Evolutionary conservation across 495 filamentous ascomycete genomes (phyloP).

Genomic region (Talaromyces adpressus): DNA sequence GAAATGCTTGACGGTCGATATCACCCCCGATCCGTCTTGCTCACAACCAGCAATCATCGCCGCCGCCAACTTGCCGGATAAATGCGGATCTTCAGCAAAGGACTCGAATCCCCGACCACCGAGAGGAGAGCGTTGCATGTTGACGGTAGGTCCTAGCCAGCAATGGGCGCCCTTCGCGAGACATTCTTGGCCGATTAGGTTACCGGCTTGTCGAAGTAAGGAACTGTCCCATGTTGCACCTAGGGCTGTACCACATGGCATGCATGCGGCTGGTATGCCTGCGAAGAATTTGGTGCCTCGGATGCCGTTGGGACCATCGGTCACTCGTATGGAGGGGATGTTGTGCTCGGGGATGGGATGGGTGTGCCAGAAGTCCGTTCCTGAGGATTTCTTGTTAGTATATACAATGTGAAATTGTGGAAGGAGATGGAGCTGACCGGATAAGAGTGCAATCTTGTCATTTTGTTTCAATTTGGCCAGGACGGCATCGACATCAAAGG

Average conservation of each 20-base stretch:
- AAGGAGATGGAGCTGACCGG: conserved; percentile 12
- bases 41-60: conserved; percentile 57
- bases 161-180: conserved; percentile 57
- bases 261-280: conserved; percentile 50
- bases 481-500: conserved; percentile 25
- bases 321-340: conserved; percentile 55
- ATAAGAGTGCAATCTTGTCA: conserved; percentile 26
- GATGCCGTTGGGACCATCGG: conserved; percentile 63
- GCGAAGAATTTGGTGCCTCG: conserved; percentile 58
- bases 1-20: conserved; percentile 64
- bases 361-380: conserved; percentile 64
- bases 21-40: conserved; percentile 42
- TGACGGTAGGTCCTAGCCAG: conserved; percentile 64
- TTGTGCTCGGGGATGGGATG: conserved; percentile 54
- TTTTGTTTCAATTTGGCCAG: conserved; percentile 19
- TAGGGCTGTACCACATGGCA: conserved; percentile 56
- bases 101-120: conserved; percentile 68
- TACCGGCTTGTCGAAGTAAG: conserved; percentile 47
- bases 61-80: conserved; percentile 54
- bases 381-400: conserved; percentile 7
- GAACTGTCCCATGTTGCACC: conserved; percentile 58
- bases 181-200: conserved; percentile 53
- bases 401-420: background rate
- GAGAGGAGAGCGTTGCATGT: conserved; percentile 61
- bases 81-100: conserved; percentile 61